Conservation (phyloP, 83 land plant species). For the Thuja plicata region DNA sequence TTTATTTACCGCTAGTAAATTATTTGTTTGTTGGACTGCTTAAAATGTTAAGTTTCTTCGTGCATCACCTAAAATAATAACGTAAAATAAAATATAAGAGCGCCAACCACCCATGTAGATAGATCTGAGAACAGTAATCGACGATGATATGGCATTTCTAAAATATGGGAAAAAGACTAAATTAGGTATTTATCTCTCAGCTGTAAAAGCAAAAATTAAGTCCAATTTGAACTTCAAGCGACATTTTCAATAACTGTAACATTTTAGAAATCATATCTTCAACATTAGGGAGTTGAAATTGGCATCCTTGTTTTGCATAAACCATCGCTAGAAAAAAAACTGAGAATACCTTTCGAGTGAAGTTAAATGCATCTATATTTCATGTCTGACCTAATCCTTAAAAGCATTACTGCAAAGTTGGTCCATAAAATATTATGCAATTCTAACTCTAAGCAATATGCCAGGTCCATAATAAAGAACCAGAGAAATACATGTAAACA, state of each 20-base stretch:
- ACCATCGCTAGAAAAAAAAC: not conserved
- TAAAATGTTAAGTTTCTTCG: not conserved
- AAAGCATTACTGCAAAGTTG: no score
- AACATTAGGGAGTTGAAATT: no score
- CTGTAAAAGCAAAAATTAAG: no score
- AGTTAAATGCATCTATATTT: not conserved
- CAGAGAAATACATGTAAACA: not conserved
- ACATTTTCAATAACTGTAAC: no score
- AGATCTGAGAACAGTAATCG: not conserved
- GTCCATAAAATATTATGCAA: not conserved
- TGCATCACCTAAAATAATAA: not conserved
- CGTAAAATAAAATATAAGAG: not conserved
- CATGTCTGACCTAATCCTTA: not conserved
- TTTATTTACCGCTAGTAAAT: not conserved
- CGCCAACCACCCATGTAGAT: not conserved
- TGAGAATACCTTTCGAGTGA: not conserved
- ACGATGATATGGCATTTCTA: no score
- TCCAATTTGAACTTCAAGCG: no score
- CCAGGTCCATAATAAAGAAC: not conserved
- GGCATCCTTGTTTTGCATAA: no score
- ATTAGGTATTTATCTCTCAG: not conserved
- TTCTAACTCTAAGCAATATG: not conserved
- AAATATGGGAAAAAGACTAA: not conserved
- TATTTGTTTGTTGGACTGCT: not conserved
- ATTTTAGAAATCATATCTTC: no score